phyloP scores from a whole-genome alignment of 177 flowering plant species.

The Telopea speciosissima region DNA sequence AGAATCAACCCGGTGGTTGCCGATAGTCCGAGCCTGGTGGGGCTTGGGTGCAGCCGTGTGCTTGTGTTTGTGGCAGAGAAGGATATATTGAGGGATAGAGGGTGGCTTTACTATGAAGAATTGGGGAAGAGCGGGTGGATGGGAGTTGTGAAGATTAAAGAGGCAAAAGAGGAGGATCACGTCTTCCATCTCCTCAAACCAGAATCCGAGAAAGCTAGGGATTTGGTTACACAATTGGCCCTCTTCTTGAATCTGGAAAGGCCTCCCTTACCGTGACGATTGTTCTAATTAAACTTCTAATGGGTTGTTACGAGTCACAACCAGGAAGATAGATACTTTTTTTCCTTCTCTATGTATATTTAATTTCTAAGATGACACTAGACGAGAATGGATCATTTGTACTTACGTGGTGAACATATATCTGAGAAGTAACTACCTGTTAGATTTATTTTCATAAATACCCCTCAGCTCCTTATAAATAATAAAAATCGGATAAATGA shows the following conservation, averaged over 20 bases:
- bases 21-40: constrained; percentile 10
- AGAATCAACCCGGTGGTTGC: constrained; percentile 12
- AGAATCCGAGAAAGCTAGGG: constrained; percentile 3
- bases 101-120: constrained; percentile 12
- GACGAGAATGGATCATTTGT: too few species aligned
- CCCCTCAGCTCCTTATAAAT: too few species aligned
- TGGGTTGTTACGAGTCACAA: too few species aligned
- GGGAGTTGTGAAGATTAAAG: constrained; percentile 14
- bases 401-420: too few species aligned
- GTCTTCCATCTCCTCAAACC: constrained; percentile 15
- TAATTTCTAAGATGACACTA: too few species aligned
- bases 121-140: constrained; percentile 15
- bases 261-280: background rate
- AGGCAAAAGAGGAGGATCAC: constrained; percentile 17
- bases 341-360: too few species aligned
- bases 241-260: constrained; percentile 1
- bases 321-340: too few species aligned
- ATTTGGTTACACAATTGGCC: constrained; percentile 6
- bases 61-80: constrained; percentile 20
- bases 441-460: too few species aligned
- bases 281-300: too few species aligned
- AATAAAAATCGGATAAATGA: too few species aligned
- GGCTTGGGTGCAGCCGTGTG: constrained; percentile 15
- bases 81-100: constrained; percentile 19
- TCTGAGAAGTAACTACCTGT: too few species aligned